Evolutionary conservation across 345 rosid species (phyloP).

Genomic region (Citrus hindsii): DNA sequence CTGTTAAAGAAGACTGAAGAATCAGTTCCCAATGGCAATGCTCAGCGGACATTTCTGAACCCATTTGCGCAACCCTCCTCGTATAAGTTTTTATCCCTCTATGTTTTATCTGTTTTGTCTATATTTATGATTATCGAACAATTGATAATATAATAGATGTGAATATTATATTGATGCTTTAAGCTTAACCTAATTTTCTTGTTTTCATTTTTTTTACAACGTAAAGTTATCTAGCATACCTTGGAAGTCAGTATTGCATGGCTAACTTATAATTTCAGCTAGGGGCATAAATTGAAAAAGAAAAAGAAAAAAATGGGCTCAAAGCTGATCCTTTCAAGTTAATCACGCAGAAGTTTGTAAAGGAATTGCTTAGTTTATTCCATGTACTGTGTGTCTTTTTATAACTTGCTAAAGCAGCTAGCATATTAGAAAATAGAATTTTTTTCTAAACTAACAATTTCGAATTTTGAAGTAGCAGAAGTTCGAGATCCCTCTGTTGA

Average conservation of each 20-base stretch:
- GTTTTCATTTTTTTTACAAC: neutral
- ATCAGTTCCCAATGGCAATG: neutral
- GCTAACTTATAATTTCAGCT: neutral
- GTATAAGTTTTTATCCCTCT: slow-evolving; percentile 10
- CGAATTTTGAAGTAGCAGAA: slow-evolving; percentile 20
- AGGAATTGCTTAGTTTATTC: neutral
- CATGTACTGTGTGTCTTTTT: too few relatives aligned
- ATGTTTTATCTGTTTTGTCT: neutral
- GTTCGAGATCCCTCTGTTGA: slow-evolving; percentile 10
- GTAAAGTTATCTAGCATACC: neutral
- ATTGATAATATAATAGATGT: neutral
- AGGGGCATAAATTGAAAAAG: neutral
- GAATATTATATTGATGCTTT: neutral
- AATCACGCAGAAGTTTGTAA: neutral
- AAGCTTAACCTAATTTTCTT: neutral
- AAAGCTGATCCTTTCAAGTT: neutral
- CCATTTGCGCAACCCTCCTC: slow-evolving; percentile 12
- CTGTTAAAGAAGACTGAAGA: slow-evolving; percentile 12
- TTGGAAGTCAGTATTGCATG: neutral
- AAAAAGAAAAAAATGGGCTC: neutral
- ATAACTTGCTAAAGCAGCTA: too few relatives aligned
- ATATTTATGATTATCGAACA: neutral
- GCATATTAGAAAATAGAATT: neutral
- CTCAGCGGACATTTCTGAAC: slow-evolving; percentile 7
- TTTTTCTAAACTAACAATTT: neutral